Evolutionary conservation across 2,329 filamentous ascomycete genomes (phyloP), one percentile per base, ranked within the genome.

Genomic region (Neodidymelliopsis sp.): DNA sequence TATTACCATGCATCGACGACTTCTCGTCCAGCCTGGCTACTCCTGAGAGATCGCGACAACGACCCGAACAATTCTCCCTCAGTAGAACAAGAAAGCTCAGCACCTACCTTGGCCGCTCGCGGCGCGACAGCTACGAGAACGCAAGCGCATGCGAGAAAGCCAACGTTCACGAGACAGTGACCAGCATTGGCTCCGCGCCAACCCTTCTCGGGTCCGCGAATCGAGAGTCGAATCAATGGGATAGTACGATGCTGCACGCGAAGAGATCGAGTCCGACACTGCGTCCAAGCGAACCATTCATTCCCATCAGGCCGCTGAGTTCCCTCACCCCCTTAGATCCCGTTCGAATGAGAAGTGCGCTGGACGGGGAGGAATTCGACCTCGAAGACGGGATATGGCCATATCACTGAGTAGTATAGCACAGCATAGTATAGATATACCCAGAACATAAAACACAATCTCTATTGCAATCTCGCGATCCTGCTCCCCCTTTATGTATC

Each of bases 1-100:
- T 72, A 16, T 45, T 72, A 20, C 69, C 70, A n/a, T 71, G 69
- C 39, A 67, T 71, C 29, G 59, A 67, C 30, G 69, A 71, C 39
- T 70, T 71, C 48, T 66, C 66, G 7, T 68, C 67, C 19, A 70
- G 67, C 24, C 65, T 72, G 20, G 68, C 65, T 22, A 57, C 60
- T 6, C 47, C 47, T 9, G 47, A 50, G 30, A 30, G n/a, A 13
- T 45, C 40, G 2, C 44, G 41, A 19, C 47, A 50, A 20, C 40
- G 35, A 9, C 13, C 23, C 2, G 34, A 44, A 9, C 31, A 35
- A 6, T 2, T 30, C 30, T 40, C 20, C 8, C n/a, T 7, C 34
- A 28, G 2, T 54, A 61, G 16, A 39, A 59, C 24, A 52, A 55
- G 60, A 3, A 46, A 60, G 13, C 58, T 62, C 18, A 68, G 43